phyloP scores from a whole-genome alignment of 192 early-diverging fungal genomes.

The Umbelopsis sp. region DNA sequence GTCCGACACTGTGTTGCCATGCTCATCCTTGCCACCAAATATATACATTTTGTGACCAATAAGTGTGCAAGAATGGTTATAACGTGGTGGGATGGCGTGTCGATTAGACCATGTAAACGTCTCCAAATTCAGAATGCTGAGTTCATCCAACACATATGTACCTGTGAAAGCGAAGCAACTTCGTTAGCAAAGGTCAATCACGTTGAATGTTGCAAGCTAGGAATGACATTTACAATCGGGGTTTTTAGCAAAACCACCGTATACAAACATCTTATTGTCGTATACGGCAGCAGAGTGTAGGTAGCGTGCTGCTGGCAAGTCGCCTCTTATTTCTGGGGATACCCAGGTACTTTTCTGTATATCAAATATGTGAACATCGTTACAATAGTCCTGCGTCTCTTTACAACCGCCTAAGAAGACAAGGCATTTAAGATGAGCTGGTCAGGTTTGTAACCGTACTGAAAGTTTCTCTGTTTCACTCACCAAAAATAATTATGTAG shows the following conservation, averaged over 20 bases:
- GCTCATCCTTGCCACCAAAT: conserved; percentile 60
- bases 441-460: conserved; percentile 26
- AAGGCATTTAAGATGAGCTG: conserved; percentile 16
- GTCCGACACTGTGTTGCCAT: conserved; percentile 53
- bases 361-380: conserved; percentile 63
- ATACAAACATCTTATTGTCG: conserved; percentile 62
- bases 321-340: conserved; percentile 53
- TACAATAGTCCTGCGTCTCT: conserved; percentile 53
- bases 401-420: conserved; percentile 51
- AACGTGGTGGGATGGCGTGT: conserved; percentile 48
- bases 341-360: conserved; percentile 55
- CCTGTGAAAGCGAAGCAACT: conserved; percentile 23
- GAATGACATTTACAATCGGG: conserved; percentile 51
- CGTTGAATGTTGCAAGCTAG: no score
- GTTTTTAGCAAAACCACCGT: conserved; percentile 61
- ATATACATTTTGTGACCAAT: conserved; percentile 61
- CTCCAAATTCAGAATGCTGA: conserved; percentile 61
- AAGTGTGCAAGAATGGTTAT: conserved; percentile 59
- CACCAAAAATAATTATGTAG: conserved; percentile 58
- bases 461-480: conserved; percentile 7
- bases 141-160: conserved; percentile 54
- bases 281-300: conserved; percentile 62
- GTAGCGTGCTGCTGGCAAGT: conserved; percentile 51
- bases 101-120: conserved; percentile 58
- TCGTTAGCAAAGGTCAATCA: no score